Evolutionary conservation across 2,329 filamentous ascomycete species (phyloP).

Genomic region (Penicillium sp.): DNA sequence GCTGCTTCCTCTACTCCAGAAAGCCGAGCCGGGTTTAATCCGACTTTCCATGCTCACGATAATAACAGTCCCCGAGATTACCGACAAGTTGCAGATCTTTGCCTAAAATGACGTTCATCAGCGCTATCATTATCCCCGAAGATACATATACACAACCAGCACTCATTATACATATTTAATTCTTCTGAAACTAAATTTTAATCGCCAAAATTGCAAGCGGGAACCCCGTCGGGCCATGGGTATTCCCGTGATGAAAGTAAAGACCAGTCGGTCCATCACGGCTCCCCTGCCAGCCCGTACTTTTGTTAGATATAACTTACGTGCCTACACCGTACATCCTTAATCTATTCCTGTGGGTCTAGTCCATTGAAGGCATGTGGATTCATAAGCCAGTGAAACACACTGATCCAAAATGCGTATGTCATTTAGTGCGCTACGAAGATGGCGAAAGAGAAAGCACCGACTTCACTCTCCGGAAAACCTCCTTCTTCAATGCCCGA

Average conservation of each 20-base stretch:
- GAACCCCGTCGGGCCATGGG: not conserved
- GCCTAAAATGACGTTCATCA: not conserved
- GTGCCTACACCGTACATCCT: not conserved
- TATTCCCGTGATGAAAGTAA: not conserved
- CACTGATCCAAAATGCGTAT: slow-evolving; percentile 1
- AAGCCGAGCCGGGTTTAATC: not conserved
- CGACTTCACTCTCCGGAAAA: slow-evolving; percentile 10
- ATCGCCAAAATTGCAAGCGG: not conserved
- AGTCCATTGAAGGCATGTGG: not conserved
- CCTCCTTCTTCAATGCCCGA: slow-evolving; percentile 22
- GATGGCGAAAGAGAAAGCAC: slow-evolving; percentile 8
- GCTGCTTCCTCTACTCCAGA: not conserved
- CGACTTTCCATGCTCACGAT: not conserved
- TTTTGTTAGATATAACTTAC: not conserved
- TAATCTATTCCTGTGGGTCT: not conserved
- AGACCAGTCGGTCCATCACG: not conserved
- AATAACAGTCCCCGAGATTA: not conserved
- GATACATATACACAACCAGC: not conserved
- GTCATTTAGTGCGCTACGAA: not conserved
- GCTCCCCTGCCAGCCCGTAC: not conserved
- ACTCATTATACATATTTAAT: not conserved
- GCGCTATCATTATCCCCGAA: not conserved
- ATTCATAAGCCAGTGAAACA: not conserved
- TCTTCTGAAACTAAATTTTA: not conserved
- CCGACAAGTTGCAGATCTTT: not conserved